phyloP scores from a whole-genome alignment of 495 filamentous ascomycete genomes.

The Physcia stellaris region DNA sequence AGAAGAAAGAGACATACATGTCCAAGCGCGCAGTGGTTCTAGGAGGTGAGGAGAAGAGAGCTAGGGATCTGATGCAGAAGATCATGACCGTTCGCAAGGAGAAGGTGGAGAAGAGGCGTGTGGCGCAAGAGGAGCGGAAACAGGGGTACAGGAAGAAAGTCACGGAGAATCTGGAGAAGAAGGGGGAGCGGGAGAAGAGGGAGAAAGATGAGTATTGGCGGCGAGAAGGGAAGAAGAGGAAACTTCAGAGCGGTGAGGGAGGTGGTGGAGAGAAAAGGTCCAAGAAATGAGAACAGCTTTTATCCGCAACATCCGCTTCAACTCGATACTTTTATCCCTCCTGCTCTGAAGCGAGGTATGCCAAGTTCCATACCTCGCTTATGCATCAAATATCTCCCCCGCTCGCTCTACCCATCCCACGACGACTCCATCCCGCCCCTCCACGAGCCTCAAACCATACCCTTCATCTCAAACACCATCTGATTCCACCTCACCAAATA shows the following conservation, averaged over 20 bases:
- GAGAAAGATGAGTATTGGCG: conserved; percentile 91
- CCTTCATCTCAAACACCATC: too few species aligned
- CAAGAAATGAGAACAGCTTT: too few species aligned
- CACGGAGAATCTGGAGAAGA: conserved; percentile 66
- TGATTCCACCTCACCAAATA: too few species aligned
- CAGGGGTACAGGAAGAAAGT: conserved; percentile 69
- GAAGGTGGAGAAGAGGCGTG: conserved; percentile 64
- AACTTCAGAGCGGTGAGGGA: conserved; percentile 40
- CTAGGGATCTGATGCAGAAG: conserved; percentile 84
- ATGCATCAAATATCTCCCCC: too few species aligned
- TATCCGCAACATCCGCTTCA: too few species aligned
- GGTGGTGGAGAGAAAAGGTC: conserved; percentile 61
- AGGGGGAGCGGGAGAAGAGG: conserved; percentile 67
- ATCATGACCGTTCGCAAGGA: conserved; percentile 84
- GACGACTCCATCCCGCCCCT: too few species aligned
- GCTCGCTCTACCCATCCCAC: too few species aligned
- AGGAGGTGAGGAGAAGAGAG: conserved; percentile 72
- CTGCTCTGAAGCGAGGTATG: too few species aligned
- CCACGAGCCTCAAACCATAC: too few species aligned
- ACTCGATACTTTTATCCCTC: too few species aligned
- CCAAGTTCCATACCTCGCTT: too few species aligned
- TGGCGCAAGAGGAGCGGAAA: conserved; percentile 73
- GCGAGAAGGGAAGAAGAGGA: conserved; percentile 89
- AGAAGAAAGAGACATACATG: conserved; percentile 74
- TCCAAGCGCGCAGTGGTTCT: conserved; percentile 86